Conservation (phyloP, 345 rosid species). For the Microthlaspi erraticum region DNA sequence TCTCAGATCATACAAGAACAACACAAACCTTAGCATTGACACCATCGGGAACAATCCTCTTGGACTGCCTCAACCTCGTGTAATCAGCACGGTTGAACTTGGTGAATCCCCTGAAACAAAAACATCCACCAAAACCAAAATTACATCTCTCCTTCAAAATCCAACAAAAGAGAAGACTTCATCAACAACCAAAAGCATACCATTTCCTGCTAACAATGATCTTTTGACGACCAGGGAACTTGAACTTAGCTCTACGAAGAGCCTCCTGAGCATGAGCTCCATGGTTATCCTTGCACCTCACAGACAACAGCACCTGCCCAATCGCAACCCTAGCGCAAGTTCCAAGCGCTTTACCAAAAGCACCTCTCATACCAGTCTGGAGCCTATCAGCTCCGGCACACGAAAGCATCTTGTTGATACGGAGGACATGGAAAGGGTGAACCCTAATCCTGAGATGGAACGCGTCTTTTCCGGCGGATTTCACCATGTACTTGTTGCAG, state of each 20-base stretch:
- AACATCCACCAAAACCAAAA: too few species aligned
- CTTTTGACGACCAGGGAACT: constrained; percentile 71
- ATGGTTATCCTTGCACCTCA: constrained; percentile 61
- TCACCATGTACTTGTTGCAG: constrained; percentile 70
- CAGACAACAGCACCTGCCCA: constrained; percentile 65
- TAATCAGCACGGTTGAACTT: constrained; percentile 60
- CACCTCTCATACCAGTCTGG: constrained; percentile 70
- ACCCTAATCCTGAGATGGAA: constrained; percentile 66
- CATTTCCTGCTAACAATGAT: constrained; percentile 68
- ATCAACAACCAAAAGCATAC: constrained; percentile 34
- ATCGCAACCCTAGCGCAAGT: constrained; percentile 60
- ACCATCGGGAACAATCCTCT: constrained; percentile 61
- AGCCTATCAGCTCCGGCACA: constrained; percentile 77
- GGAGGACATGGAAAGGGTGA: constrained; percentile 62
- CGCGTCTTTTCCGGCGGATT: constrained; percentile 66
- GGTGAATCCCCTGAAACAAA: constrained; percentile 56
- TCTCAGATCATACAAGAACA: background rate
- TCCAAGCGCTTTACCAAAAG: constrained; percentile 66
- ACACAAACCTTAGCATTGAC: constrained; percentile 57
- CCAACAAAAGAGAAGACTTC: too few species aligned
- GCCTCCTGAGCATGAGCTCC: constrained; percentile 65
- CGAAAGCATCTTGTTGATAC: constrained; percentile 76
- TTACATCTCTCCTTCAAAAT: too few species aligned
- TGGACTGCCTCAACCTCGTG: constrained; percentile 50
- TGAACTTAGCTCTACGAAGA: constrained; percentile 63